Base-by-base conservation (phyloP, 139 green algal genomes). In the Chlorella sp. region DNA sequence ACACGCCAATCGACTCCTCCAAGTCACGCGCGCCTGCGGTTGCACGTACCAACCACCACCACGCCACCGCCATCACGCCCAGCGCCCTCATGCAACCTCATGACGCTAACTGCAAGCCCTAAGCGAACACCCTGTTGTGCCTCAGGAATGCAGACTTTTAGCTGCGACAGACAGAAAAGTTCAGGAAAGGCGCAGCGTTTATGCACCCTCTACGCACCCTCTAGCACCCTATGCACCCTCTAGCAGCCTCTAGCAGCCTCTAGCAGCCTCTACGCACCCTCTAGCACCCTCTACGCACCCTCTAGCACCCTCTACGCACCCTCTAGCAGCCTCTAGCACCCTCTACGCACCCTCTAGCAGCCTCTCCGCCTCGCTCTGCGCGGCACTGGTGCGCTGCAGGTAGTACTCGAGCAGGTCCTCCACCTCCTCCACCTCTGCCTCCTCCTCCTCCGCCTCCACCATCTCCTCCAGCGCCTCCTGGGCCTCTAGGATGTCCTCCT, bases 361-460 rank as follows among this genome's bases (percentile, higher is more conserved):
- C 33, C 83, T 77, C 77, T 93, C 86, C 17, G 89, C 87, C 75
- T 94, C 89, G 20, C 72, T 84, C 77, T 89, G 74, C 10, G 49
- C 65, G 14, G 80, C 87, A 17, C 80, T 81, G 6, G 89, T 84
- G 14, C 92, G 79, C 84, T 97, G 93, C 77, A 96, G 80, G 84
- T 97, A 97, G 76, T 96, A 97, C 83, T 97, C 93, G 29, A 97
- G 80, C 62, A 97, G 74, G 83, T 97, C 93, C 76, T 97, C 93
- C 34, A 95, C 89, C 77, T 93, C 84, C 73, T 90, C 88, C 69
- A 88, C 36, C 74, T 86, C 82, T 24, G 67, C 64, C 71, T 89
- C 85, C 67, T 86, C 81, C 67, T 91, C 85, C 69, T 90, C 88
- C 55, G 87, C 77, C 70, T 93, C 91, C 26, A 89, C 83, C 88